phyloP scores from a whole-genome alignment of 805 yeast genomes.

The Sugiyamaella floridensis region DNA sequence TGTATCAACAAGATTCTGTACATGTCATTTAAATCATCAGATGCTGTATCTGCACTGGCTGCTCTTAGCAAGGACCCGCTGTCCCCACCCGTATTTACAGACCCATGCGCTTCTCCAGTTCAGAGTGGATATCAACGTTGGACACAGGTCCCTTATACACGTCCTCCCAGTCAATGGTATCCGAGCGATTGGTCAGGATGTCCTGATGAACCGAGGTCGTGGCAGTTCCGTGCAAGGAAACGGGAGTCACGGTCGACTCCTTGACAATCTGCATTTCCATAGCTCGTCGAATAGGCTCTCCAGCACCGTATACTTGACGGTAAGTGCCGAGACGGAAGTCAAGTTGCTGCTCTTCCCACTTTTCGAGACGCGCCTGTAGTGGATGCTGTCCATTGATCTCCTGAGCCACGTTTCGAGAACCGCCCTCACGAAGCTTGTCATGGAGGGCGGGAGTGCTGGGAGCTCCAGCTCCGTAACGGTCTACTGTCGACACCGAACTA shows the following conservation, averaged over 20 bases:
- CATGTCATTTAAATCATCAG: too few relatives aligned
- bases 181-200: conserved; percentile 70
- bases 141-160: conserved; percentile 49
- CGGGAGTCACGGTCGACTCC: conserved; percentile 62
- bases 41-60: too few relatives aligned
- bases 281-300: conserved; percentile 84
- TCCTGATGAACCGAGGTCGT: conserved; percentile 59
- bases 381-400: conserved; percentile 53
- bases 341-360: conserved; percentile 76
- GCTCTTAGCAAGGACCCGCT: background rate
- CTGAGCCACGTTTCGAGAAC: conserved; percentile 48
- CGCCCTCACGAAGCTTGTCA: conserved; percentile 49
- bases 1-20: background rate
- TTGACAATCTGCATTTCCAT: conserved; percentile 81
- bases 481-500: conserved; percentile 9
- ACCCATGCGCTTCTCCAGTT: conserved; percentile 55
- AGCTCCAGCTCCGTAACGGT: conserved; percentile 31
- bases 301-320: conserved; percentile 82
- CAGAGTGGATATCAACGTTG: conserved; percentile 55
- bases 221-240: conserved; percentile 46
- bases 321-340: conserved; percentile 67
- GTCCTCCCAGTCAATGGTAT: conserved; percentile 88
- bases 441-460: conserved; percentile 53
- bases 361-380: conserved; percentile 61
- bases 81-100: conserved; percentile 9